phyloP scores from a whole-genome alignment of 2,329 filamentous ascomycete genomes.

The Fusarium annulatum region DNA sequence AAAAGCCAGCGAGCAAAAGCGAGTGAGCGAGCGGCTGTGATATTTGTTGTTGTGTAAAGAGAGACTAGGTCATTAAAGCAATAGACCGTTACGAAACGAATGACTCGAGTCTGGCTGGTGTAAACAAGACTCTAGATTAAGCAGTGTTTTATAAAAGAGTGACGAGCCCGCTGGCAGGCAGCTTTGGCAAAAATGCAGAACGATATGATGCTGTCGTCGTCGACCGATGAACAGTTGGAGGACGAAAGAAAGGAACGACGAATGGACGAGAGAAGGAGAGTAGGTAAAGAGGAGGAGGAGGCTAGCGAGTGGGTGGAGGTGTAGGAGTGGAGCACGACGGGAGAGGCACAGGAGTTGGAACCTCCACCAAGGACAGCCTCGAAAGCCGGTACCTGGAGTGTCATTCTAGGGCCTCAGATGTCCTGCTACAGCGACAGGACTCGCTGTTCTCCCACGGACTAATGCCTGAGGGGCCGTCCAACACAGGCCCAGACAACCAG shows the following conservation, averaged over 20 bases:
- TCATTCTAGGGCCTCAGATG: conserved; percentile 9
- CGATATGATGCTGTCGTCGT: conserved; percentile 38
- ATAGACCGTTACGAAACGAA: conserved; percentile 42
- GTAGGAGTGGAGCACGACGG: conserved; percentile 31
- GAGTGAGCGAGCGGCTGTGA: conserved; percentile 32
- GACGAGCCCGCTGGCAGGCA: conserved; percentile 68
- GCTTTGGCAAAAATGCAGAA: conserved; percentile 41
- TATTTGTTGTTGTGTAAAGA: conserved; percentile 40
- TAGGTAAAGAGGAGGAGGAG: conserved; percentile 42
- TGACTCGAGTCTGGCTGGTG: conserved; percentile 36
- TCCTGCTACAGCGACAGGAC: conserved; percentile 5
- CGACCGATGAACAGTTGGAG: conserved; percentile 52
- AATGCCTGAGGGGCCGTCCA: conserved; percentile 22
- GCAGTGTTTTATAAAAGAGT: conserved; percentile 46
- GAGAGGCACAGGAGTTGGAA: conserved; percentile 35
- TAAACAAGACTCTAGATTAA: conserved; percentile 40
- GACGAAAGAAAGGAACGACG: conserved; percentile 48
- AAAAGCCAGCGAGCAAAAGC: conserved; percentile 36
- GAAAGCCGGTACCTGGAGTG: conserved; percentile 7
- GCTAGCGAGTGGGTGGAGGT: conserved; percentile 24
- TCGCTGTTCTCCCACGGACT: conserved; percentile 7
- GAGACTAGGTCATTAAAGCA: conserved; percentile 35
- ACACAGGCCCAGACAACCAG: not conserved
- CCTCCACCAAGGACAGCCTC: conserved; percentile 27
- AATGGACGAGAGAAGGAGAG: conserved; percentile 46